Evolutionary conservation across 139 green algal species (phyloP).

Genomic region (Ettlia oleoabundans): DNA sequence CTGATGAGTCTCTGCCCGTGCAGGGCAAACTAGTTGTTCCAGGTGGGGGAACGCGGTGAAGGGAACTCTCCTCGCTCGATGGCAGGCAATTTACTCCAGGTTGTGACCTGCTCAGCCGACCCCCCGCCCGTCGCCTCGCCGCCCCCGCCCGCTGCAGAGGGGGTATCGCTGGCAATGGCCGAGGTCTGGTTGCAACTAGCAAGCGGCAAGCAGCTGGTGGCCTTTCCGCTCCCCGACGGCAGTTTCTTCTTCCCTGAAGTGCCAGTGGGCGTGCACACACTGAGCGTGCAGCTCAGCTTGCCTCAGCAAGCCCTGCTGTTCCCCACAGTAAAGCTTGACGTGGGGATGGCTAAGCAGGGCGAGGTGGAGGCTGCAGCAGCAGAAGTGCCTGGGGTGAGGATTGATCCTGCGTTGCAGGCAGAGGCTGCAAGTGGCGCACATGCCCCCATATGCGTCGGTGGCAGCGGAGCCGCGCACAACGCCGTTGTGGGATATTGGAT

Average conservation of each 20-base stretch:
- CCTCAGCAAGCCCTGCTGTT: constrained; percentile 39
- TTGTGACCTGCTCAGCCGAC: no score
- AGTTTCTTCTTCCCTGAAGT: constrained; percentile 51
- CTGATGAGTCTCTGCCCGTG: not conserved
- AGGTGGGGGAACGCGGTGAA: no score
- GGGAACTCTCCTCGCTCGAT: no score
- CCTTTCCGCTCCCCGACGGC: constrained; percentile 40
- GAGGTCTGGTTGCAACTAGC: constrained; percentile 40
- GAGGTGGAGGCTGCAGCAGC: not conserved
- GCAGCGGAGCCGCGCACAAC: no score
- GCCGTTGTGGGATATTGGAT: no score
- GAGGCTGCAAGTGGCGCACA: no score
- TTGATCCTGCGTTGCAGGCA: no score
- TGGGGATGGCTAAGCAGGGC: not conserved
- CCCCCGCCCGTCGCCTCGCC: not conserved
- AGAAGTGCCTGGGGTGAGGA: constrained; percentile 18
- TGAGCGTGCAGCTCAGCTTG: constrained; percentile 44
- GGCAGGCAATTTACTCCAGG: no score
- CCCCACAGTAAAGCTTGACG: constrained; percentile 30
- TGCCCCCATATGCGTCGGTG: no score
- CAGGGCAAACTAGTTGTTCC: not conserved
- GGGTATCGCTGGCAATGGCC: not conserved
- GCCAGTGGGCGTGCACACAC: constrained; percentile 43
- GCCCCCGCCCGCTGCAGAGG: not conserved
- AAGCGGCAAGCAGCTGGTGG: constrained; percentile 3